These are phyloP conservation scores for Boletus putidus DNA, from an alignment of 1,284 basidiomycete species.

Conservation along the genomic window DNA sequence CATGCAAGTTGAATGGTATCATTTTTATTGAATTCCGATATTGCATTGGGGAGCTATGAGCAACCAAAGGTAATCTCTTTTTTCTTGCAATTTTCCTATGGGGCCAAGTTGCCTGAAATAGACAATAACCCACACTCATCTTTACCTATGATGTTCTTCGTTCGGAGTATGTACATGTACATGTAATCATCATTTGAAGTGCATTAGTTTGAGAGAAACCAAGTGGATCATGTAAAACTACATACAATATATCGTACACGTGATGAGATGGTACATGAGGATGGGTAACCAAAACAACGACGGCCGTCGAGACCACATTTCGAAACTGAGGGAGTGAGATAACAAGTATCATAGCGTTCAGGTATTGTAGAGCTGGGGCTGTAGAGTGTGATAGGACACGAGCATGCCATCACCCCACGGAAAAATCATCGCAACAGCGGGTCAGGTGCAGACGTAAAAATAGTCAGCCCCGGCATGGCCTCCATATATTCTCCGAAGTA, in stretches of 20 bases:
- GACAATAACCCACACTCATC: no score
- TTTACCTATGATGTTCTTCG: not conserved
- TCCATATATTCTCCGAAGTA: conserved; percentile 29
- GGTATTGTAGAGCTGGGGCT: not conserved
- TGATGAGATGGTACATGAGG: not conserved
- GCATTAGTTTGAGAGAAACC: no score
- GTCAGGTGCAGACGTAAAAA: conserved; percentile 20
- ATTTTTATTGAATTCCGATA: not conserved
- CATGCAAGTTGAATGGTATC: not conserved
- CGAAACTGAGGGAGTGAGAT: not conserved
- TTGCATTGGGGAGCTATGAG: not conserved
- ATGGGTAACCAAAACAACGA: not conserved
- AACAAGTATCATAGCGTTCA: not conserved
- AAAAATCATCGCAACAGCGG: not conserved
- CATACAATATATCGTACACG: not conserved
- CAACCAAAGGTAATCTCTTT: not conserved
- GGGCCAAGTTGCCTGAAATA: no score
- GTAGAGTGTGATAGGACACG: not conserved
- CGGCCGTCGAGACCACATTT: no score
- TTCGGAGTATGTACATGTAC: not conserved
- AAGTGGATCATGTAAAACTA: not conserved
- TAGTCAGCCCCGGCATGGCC: conserved; percentile 26
- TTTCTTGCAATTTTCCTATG: no score
- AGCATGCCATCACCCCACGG: no score
- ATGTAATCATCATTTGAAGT: not conserved